Base-by-base conservation (phyloP, 176 grass and related monocot species). In the Carex littledalei region DNA sequence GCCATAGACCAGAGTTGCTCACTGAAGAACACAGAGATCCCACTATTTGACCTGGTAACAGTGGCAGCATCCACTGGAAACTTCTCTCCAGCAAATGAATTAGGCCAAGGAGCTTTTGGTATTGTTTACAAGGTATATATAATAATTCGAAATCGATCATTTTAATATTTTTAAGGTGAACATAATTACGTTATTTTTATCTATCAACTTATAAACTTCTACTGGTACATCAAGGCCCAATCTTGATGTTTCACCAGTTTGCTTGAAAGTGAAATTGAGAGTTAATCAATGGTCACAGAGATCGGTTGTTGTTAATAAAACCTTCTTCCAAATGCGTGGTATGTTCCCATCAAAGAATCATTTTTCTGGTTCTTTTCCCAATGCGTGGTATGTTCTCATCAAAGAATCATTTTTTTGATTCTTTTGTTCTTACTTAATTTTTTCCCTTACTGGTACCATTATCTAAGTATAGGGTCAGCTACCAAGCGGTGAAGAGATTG, bases 21-120 rank as follows among this genome's bases (percentile, higher is more conserved):
- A 35, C 45, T 53, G 11, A 53, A 62, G 37, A 81, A 35, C 31
- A 63, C 32, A 0, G 85, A 86, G 49, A 87, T 91, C 34, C 89
- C 74, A 15, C 21, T 59, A 3, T 92, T 89, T 86, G 34, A 83
- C 52, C 41, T 92, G 31, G 50, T n/a, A 49, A 58, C 26, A 20
- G 43, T 95, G 6, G 85, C 16, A 87, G 35, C 63, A 32, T 87
- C 89, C 55, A 92, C 91, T 0, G 80, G 81, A 0, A 60, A 67
- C 0, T 95, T 92, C 67, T 68, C 67, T 3, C 2, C 18, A 8
- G 8, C 67, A 9, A 92, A 91, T 24, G 21, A 41, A 54, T 81
- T 95, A 57, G 93, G 90, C 8, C 0, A 67, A 21, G 93, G 90
- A 6, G 90, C 88, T 57, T 95, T 92, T 2, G 93, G 90, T 3